phyloP scores from a whole-genome alignment of 176 grass and related monocot genomes.

The Triticum timopheevii region DNA sequence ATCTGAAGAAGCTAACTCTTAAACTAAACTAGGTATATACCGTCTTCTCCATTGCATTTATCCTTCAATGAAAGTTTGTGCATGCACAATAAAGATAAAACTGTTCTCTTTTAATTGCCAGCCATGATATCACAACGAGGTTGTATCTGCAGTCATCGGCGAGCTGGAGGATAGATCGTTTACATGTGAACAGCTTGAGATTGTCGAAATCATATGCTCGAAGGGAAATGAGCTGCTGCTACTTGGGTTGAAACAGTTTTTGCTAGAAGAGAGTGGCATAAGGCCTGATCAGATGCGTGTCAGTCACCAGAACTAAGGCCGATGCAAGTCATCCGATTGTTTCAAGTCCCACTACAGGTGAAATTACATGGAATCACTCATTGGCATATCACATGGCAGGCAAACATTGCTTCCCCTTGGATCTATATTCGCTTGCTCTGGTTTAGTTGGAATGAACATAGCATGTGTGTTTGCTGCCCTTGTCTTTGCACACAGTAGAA shows the following conservation, averaged over 20 bases:
- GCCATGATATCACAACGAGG: too few species aligned
- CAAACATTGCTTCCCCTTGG: background rate
- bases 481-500: background rate
- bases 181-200: constrained; percentile 21
- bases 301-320: background rate
- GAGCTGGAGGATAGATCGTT: constrained; percentile 23
- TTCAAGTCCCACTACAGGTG: background rate
- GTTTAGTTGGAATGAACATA: background rate
- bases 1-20: constrained; percentile 18
- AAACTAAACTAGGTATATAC: background rate
- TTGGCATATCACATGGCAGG: background rate
- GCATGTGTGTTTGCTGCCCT: background rate
- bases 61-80: background rate
- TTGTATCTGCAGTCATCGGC: background rate
- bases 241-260: background rate
- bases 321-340: background rate
- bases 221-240: background rate
- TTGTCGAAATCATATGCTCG: constrained; percentile 14
- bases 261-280: constrained; percentile 7
- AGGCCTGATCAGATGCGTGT: background rate
- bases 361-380: background rate
- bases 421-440: background rate
- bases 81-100: background rate
- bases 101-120: background rate
- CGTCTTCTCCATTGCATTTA: background rate